phyloP scores from a whole-genome alignment of 345 rosid species.

The Salix exigua region DNA sequence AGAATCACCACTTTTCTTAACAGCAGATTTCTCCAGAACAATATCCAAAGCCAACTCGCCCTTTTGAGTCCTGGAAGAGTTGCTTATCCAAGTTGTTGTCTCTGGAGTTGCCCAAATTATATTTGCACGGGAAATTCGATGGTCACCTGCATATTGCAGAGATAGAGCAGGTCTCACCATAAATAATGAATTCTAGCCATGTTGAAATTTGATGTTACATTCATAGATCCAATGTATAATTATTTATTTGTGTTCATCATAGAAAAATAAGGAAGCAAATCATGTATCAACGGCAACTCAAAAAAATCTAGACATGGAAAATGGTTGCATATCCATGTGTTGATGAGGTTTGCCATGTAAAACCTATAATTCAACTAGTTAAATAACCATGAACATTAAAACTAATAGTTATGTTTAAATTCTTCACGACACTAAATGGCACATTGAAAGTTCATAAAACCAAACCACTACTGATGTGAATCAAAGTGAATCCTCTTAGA shows the following conservation, averaged over 20 bases:
- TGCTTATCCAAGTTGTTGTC: conserved; percentile 63
- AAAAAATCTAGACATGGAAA: neutral
- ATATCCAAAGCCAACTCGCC: conserved; percentile 80
- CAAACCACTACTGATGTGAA: neutral
- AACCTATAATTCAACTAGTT: too few relatives aligned
- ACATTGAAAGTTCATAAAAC: neutral
- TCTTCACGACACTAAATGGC: neutral
- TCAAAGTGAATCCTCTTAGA: neutral
- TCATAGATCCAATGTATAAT: neutral
- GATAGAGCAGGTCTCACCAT: conserved; percentile 4
- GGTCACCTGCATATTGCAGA: conserved; percentile 58
- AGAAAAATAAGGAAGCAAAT: neutral
- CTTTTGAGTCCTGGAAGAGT: conserved; percentile 39
- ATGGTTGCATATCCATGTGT: neutral
- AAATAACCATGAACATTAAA: neutral
- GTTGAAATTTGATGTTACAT: neutral
- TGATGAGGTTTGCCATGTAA: neutral
- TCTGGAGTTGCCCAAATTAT: conserved; percentile 76
- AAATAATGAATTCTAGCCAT: conserved; percentile 8
- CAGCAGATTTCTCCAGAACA: conserved; percentile 64
- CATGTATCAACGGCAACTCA: neutral
- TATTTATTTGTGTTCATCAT: neutral
- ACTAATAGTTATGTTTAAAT: too few relatives aligned
- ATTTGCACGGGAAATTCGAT: conserved; percentile 64
- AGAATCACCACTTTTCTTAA: conserved; percentile 83